Base-by-base conservation (phyloP, 805 yeast genomes). In the Starmerella potacharoeniae region DNA sequence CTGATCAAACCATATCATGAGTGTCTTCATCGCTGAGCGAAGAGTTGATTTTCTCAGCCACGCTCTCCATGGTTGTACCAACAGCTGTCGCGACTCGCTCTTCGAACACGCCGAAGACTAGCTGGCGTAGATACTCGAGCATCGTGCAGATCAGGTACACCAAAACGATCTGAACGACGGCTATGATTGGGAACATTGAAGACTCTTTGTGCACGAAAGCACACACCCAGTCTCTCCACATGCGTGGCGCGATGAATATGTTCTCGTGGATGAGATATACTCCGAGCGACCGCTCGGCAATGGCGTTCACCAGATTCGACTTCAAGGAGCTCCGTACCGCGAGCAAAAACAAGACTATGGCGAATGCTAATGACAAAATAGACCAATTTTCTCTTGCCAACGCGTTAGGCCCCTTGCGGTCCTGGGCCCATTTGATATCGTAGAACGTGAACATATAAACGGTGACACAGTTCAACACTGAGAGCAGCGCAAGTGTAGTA, bases 231-330 rank as follows among this genome's bases (percentile, higher is more conserved):
- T 55, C 41, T 14, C 11, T 11, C 56, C 55, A 57, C 22, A 57
- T 34, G 11, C 40, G 51, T 4, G 37, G 43, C 31, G 46, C 33
- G 2, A 57, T 43, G 16, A 55, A 52, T 16, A 34, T 6, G 43
- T 48, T 48, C 50, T 57, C 60, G 44, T 57, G 60, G 29, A 44
- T 44, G 22, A 57, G 56, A 37, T 57, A 57, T 14, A 57, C 60
- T 7, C 60, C 60, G 3, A 57, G 36, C 2, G 60, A 22, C 5
- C 36, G 41, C 16, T 51, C 45, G 9, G 60, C 55, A 4, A 49
- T 6, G 16, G n/a, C 8, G 48, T 57, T 57, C 28, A 57, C 36
- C 6, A 31, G 1, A 11, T 47, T 35, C 11, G 54, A 51, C 6
- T 30, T 17, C 37, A 55, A 13, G 5, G 22, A 33, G 44, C 30